Evolutionary conservation across 176 grass and related monocot genomes (phyloP).

Genomic region (Elaeis guineensis): DNA sequence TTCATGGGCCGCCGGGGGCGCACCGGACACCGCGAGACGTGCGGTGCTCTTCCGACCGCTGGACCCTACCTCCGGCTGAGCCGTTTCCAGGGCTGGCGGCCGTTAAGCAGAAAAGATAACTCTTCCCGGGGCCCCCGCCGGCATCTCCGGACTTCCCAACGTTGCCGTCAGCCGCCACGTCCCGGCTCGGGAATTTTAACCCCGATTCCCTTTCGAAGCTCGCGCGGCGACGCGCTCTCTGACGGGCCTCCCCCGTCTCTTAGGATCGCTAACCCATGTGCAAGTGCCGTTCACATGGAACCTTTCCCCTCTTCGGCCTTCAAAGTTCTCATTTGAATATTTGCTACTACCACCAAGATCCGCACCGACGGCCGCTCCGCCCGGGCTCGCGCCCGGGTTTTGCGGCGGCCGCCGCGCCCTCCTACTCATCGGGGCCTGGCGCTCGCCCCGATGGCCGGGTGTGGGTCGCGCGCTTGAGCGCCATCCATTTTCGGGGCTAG

Average conservation of each 20-base stretch:
- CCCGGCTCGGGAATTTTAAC: no score
- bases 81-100: conserved; percentile 13
- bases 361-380: conserved; percentile 47
- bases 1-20: conserved; percentile 56
- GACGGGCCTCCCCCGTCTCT: no score
- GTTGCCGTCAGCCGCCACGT: conserved; percentile 28
- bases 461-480: conserved; percentile 29
- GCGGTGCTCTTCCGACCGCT: conserved; percentile 53
- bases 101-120: conserved; percentile 51
- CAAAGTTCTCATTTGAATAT: conserved; percentile 69
- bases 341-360: conserved; percentile 65
- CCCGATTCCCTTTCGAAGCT: no score
- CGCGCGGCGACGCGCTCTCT: no score
- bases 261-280: conserved; percentile 45
- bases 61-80: conserved; percentile 49
- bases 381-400: conserved; percentile 37
- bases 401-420: conserved; percentile 31
- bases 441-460: conserved; percentile 6
- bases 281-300: conserved; percentile 60
- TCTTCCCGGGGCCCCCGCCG: conserved; percentile 36
- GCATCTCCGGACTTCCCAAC: conserved; percentile 41
- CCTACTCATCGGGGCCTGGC: conserved; percentile 39
- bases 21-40: conserved; percentile 54
- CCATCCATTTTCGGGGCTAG: conserved; percentile 34
- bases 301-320: conserved; percentile 54